A percentile compares a stretch with the other conserved stretches of the same genome.
These are phyloP conservation scores for Cylindrotheca fusiformis DNA, from an alignment of 108 stramenopile genomes.

Conservation along the genomic window DNA sequence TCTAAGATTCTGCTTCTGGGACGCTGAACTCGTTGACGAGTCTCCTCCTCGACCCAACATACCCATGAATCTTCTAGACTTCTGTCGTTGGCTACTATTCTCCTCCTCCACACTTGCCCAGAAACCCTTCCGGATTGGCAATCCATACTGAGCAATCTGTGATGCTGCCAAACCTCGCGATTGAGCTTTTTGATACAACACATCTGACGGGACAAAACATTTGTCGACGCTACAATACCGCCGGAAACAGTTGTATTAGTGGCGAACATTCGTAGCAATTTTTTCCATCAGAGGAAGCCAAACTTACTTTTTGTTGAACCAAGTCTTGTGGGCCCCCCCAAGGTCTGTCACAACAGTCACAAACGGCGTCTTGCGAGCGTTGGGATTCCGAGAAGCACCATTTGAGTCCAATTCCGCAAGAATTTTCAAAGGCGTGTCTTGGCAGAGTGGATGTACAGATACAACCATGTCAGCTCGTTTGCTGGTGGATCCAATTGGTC, in stretches of 20 bases:
- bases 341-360: slow-evolving; percentile 97
- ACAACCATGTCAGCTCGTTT: slow-evolving; percentile 90
- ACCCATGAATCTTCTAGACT: neutral
- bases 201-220: slow-evolving; percentile 90
- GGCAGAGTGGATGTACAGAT: slow-evolving; percentile 94
- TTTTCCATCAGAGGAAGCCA: neutral
- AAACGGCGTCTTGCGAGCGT: slow-evolving; percentile 73
- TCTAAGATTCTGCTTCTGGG: slow-evolving; percentile 30
- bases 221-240: slow-evolving; percentile 64
- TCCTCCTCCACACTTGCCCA: slow-evolving; percentile 40
- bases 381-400: slow-evolving; percentile 14
- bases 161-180: slow-evolving; percentile 41
- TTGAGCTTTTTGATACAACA: slow-evolving; percentile 57
- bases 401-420: slow-evolving; percentile 56
- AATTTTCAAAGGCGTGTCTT: slow-evolving; percentile 85
- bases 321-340: slow-evolving; percentile 91
- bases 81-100: neutral
- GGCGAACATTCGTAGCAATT: neutral
- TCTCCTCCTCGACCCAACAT: neutral
- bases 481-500: slow-evolving; percentile 34
- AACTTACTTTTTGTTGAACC: slow-evolving; percentile 77
- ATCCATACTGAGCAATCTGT: slow-evolving; percentile 82
- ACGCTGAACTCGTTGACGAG: neutral
- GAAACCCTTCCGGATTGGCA: slow-evolving; percentile 95
- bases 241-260: neutral